Evolutionary conservation across 2,329 filamentous ascomycete genomes (phyloP).

Genomic region (Curvularia spicifera): DNA sequence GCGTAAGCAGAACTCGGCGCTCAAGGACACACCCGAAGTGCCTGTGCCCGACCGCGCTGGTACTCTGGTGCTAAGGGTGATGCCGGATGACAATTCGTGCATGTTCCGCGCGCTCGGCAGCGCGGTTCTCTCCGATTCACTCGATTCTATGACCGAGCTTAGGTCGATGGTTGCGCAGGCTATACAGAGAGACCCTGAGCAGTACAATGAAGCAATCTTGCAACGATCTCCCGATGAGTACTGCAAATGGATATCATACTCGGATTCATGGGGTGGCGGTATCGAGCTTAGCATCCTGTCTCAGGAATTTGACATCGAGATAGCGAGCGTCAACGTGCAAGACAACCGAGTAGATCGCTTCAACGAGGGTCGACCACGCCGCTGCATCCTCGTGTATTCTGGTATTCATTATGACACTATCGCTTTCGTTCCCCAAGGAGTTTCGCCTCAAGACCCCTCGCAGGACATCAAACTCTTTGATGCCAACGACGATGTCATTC

Average conservation of each 20-base stretch:
- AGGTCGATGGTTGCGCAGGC: conserved; percentile 78
- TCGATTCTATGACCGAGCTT: conserved; percentile 73
- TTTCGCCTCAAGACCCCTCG: conserved; percentile 69
- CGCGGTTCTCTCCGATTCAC: conserved; percentile 69
- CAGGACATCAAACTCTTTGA: conserved; percentile 81
- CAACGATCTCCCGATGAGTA: conserved; percentile 75
- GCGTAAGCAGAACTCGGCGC: conserved; percentile 52
- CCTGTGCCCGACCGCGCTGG: conserved; percentile 63
- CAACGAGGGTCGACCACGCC: conserved; percentile 70
- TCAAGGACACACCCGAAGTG: conserved; percentile 68
- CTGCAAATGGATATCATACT: conserved; percentile 78
- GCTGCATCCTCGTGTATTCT: conserved; percentile 85
- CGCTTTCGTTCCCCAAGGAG: conserved; percentile 68
- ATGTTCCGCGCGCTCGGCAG: conserved; percentile 89
- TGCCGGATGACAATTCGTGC: conserved; percentile 96
- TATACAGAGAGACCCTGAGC: conserved; percentile 74
- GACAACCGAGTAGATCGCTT: conserved; percentile 73
- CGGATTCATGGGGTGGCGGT: conserved; percentile 86
- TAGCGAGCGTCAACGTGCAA: conserved; percentile 82
- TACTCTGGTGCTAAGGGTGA: conserved; percentile 78
- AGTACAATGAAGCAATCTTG: conserved; percentile 78
- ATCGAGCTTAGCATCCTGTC: conserved; percentile 89
- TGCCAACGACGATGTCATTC: conserved; percentile 59
- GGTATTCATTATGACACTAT: conserved; percentile 95
- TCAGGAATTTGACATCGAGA: conserved; percentile 83